Conservation (phyloP, 495 filamentous ascomycete genomes). For the Hypoxylon rickii region DNA sequence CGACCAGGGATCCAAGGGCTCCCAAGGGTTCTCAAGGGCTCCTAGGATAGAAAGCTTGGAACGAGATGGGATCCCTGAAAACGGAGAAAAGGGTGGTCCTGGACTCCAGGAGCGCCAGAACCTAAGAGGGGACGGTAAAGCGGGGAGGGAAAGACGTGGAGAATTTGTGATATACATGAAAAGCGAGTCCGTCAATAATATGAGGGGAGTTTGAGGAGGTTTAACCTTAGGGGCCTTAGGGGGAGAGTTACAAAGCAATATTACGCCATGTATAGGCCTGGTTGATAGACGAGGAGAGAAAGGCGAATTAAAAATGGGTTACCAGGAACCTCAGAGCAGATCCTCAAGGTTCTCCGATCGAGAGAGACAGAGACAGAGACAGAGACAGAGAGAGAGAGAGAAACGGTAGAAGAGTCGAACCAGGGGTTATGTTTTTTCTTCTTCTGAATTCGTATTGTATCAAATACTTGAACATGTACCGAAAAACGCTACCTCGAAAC, state of each 20-base stretch:
- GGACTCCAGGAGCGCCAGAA: not conserved
- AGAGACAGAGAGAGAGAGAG: not conserved
- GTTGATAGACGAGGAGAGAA: not conserved
- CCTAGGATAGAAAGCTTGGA: constrained; percentile 31
- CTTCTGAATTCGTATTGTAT: not conserved
- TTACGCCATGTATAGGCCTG: too few species aligned
- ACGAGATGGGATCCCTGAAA: constrained; percentile 33
- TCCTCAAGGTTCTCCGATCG: constrained; percentile 36
- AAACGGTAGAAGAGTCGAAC: too few species aligned
- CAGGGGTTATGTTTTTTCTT: too few species aligned
- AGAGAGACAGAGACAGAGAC: constrained; percentile 6
- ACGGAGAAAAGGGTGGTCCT: constrained; percentile 26
- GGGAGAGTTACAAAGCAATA: too few species aligned
- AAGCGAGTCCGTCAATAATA: not conserved
- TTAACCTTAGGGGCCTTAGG: too few species aligned
- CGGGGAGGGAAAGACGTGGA: constrained; percentile 2
- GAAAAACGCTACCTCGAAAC: not conserved
- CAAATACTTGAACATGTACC: constrained; percentile 1
- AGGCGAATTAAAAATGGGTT: constrained; percentile 7
- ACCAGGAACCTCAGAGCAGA: constrained; percentile 12
- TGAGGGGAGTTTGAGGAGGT: too few species aligned
- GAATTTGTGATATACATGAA: not conserved
- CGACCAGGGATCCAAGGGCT: constrained; percentile 26
- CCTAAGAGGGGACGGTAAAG: not conserved
- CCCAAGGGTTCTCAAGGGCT: too few species aligned